Base-by-base conservation (phyloP, 768 basidiomycete genomes). In the Collybia mongolica region DNA sequence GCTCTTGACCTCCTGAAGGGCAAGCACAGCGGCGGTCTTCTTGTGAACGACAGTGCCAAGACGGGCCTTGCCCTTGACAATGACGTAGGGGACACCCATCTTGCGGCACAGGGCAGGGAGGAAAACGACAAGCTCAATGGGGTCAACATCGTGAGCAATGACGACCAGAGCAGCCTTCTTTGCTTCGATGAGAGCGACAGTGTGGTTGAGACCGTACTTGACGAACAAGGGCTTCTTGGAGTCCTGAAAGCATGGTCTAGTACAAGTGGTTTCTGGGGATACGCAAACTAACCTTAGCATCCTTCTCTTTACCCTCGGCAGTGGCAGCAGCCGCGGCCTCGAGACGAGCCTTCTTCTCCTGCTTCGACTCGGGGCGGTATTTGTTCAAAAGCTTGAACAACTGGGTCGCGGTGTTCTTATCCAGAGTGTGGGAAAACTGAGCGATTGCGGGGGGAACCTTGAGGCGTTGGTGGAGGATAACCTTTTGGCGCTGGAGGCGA, bases 321-420 rank as follows among this genome's bases (percentile, higher is more conserved):
- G 83, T 77, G 15, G 83, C 88, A 60, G 86, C 83, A 29, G 91
- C 90, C 55, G 83, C 74, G 44, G 87, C 82, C 57, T 81, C 73
- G 32, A 98, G 84, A 74, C 94, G 94, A 48, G 86, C 84, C 79
- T 95, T 95, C 85, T 99, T 98, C 82, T 98, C 95, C 67, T 85
- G 84, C 80, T 93, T 96, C 53, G 86, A 86, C 80, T 95, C 93
- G 7, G 92, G 91, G 55, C 90, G 86, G 74, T 94, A 93, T 81
- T 98, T 98, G 86, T 99, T 96, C 41, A 98, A 72, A 54, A 99
- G 85, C 75, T 96, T 95, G 86, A 98, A 98, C 54, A 98, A 74
- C 72, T 98, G 95, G 24, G 91, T 94, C 18, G 96, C 96, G 44
- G 95, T 98, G 82, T 98, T 98, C 84, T 97, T 98, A 83, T 99